Percentiles rank a stretch among this genome's conserved stretches.
These are phyloP conservation scores for Kodamaea kakaduensis DNA, from an alignment of 805 yeast species.

Conservation along the genomic window DNA sequence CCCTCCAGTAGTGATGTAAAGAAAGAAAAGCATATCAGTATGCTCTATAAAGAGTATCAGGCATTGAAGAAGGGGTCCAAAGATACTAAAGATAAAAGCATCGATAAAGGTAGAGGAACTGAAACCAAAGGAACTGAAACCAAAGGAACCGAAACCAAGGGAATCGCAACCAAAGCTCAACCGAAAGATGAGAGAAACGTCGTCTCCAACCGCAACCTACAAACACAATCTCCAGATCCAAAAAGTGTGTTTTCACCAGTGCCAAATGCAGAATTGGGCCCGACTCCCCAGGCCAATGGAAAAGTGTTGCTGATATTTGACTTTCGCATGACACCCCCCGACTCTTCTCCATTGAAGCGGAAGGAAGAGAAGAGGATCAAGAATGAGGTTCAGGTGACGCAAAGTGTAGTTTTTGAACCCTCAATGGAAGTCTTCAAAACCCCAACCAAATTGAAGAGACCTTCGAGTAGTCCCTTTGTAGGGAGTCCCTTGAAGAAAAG, in stretches of 20 bases:
- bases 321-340: slow-evolving; percentile 41
- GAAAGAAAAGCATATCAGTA: slow-evolving; percentile 22
- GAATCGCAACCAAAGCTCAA: neutral
- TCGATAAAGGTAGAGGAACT: neutral
- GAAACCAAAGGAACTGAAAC: neutral
- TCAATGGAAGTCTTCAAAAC: slow-evolving; percentile 27
- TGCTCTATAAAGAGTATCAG: slow-evolving; percentile 32
- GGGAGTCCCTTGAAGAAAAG: neutral
- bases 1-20: slow-evolving; percentile 37
- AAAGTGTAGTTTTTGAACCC: no score
- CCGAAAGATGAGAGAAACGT: neutral
- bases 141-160: neutral
- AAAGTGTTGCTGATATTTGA: slow-evolving; percentile 73
- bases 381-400: no score
- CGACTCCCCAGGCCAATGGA: slow-evolving; percentile 85
- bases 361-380: slow-evolving; percentile 1
- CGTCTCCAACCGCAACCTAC: neutral
- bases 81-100: neutral
- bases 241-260: neutral
- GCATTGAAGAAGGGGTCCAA: slow-evolving; percentile 10
- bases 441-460: slow-evolving; percentile 24
- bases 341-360: slow-evolving; percentile 36
- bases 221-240: no score
- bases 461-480: neutral
- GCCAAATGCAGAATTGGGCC: slow-evolving; percentile 54